Evolutionary conservation across 78 protist species (phyloP).

Genomic region (slime mould (Dictyostelium discoideum)): dicty_2.7 NC_007088.5:7011501-7012000

Average conservation of each 20-base stretch:
- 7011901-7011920: conserved; percentile 33
- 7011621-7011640: neutral
- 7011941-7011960: conserved; percentile 58
- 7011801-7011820: neutral
- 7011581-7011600: neutral
- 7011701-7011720: neutral
- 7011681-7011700: too few relatives aligned
- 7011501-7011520: neutral
- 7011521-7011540: neutral
- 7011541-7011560: neutral
- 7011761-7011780: too few relatives aligned
- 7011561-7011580: neutral
- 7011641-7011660: neutral
- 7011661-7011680: neutral
- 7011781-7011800: too few relatives aligned
- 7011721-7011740: neutral
- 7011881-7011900: neutral
- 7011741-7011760: too few relatives aligned
- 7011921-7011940: conserved; percentile 45
- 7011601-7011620: neutral
- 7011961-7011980: conserved; percentile 53
- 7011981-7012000: conserved; percentile 46
- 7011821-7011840: neutral
- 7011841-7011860: conserved; percentile 69
- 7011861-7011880: conserved; percentile 40